Percentiles rank a stretch among this genome's conserved stretches.
phyloP scores from a whole-genome alignment of 345 rosid species.

The Bruguiera sexangula region DNA sequence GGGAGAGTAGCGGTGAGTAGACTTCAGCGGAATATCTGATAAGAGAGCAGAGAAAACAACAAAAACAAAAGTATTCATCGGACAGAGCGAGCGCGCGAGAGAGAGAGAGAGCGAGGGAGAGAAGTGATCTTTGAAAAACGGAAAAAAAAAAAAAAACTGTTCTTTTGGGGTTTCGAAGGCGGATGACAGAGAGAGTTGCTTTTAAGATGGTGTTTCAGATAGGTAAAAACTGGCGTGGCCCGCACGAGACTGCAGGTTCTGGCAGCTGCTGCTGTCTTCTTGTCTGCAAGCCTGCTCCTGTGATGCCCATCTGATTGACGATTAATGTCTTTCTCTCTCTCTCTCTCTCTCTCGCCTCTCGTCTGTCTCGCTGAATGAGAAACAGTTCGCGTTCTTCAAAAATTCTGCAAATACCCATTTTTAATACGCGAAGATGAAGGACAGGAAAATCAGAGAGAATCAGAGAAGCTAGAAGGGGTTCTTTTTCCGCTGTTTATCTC shows the following conservation, averaged over 20 bases:
- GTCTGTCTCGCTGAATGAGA: slow-evolving; percentile 15
- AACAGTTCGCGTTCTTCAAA: slow-evolving; percentile 11
- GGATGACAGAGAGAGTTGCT: background rate
- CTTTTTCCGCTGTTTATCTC: background rate
- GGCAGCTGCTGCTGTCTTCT: slow-evolving; percentile 5
- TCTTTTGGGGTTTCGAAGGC: too few relatives aligned
- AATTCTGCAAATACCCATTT: slow-evolving; percentile 7
- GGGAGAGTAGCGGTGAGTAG: slow-evolving; percentile 10
- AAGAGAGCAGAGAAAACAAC: slow-evolving; percentile 5
- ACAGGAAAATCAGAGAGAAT: background rate
- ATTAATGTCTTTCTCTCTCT: slow-evolving; percentile 8
- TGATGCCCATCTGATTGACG: background rate
- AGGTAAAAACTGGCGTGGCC: slow-evolving; percentile 2
- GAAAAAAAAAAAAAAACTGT: background rate
- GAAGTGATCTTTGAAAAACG: too few relatives aligned
- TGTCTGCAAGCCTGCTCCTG: background rate
- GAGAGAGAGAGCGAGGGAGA: background rate
- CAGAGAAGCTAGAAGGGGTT: background rate
- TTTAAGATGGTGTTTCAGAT: background rate
- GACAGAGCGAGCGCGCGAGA: too few relatives aligned
- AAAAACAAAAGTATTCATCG: background rate
- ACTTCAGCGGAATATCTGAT: slow-evolving; percentile 10
- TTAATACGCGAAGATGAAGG: background rate
- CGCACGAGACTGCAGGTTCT: slow-evolving; percentile 7
- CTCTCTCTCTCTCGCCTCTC: background rate